Conservation (phyloP, 345 rosid species). For the Melaleuca alternifolia region DNA sequence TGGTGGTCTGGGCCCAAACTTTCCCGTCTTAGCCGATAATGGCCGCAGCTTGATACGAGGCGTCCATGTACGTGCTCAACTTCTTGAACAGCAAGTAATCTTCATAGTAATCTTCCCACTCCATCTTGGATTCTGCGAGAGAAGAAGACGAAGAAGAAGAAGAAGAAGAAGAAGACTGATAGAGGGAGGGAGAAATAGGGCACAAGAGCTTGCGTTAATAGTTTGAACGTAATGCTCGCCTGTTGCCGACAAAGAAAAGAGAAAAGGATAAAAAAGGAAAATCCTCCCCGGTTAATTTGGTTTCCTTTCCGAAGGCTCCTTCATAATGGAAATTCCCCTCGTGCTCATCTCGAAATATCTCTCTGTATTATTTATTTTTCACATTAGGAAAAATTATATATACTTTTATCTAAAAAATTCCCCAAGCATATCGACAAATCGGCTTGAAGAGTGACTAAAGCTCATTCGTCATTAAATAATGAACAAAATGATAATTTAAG, state of each 20-base stretch:
- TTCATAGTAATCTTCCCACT: neutral
- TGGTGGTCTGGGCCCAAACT: neutral
- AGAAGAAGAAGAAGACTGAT: neutral
- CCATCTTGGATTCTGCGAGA: neutral
- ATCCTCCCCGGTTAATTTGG: too few relatives aligned
- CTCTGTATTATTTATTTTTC: too few relatives aligned
- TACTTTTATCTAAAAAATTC: too few relatives aligned
- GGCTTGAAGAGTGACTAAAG: neutral
- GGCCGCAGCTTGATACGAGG: neutral
- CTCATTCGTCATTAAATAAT: neutral
- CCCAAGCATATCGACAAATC: neutral
- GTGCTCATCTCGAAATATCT: too few relatives aligned
- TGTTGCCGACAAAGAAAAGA: too few relatives aligned
- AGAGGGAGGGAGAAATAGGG: neutral
- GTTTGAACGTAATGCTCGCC: too few relatives aligned
- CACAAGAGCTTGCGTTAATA: neutral
- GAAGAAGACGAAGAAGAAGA: neutral
- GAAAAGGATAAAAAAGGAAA: too few relatives aligned
- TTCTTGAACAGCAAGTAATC: neutral
- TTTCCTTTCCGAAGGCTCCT: too few relatives aligned
- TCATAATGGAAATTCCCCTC: too few relatives aligned
- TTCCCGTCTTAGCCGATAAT: neutral
- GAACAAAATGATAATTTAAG: neutral
- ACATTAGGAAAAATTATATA: too few relatives aligned
- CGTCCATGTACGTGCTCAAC: neutral